Evolutionary conservation across 192 early-diverging fungal species (phyloP), one percentile per base, ranked within the genome.

Genomic region (Linnemannia elongata): DNA sequence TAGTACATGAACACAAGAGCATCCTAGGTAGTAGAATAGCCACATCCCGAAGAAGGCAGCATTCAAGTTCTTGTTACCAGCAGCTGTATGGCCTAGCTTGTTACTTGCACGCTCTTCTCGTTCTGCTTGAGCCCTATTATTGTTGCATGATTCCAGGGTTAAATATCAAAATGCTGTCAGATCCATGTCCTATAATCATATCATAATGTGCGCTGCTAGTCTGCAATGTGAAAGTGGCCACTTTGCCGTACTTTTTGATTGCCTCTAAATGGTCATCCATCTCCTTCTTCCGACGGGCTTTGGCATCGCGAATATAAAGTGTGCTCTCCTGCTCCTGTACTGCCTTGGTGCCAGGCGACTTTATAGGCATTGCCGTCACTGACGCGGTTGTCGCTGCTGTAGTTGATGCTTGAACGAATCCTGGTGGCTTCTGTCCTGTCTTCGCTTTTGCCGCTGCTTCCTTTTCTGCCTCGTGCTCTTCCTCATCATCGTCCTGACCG

Each of bases 261-360:
- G 97, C 97, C 79, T 97, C 95, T 42, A 97, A 83, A 71, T 97
- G 97, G 35, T 92, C 83, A 78, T 97, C 96, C 77, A 98, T 82
- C 60, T 97, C 94, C 69, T 97, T 94, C 87, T 95, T 96, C 79
- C 91, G 92, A 63, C 88, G 90, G 33, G 90, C 78, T 52, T 92
- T 93, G 27, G 88, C 77, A 35, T 90, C 88, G 9, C 83, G 81
- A 20, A 88, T 75, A 69, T 82, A 85, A 5, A 52, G 75, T 30
- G 87, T 77, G 44, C 77, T 76, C 27, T 88, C 88, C 33, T 89
- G 80, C 45, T 88, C 89, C 17, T 87, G 84, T 30, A 15, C 10
- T 66, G 60, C 12, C 27, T 66, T 66, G 60, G 10, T 4, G 66
- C 79, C 76, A 18, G 83, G 78, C 82, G 85, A 33, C 60, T 66